Evolutionary conservation across 768 basidiomycete species (phyloP).

Genomic region (Saitozyma sp.): DNA sequence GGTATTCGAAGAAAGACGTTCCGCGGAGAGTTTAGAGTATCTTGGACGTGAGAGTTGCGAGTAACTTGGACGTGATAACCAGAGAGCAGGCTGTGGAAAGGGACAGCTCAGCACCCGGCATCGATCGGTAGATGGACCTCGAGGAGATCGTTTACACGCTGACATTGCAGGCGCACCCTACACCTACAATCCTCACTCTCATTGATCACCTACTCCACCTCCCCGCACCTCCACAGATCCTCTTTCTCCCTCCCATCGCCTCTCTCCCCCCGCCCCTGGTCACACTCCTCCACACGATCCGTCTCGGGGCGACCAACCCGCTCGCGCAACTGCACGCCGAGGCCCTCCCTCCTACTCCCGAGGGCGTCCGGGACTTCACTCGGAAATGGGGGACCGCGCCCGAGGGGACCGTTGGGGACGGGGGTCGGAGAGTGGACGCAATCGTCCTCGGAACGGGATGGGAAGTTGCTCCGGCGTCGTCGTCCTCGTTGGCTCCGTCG

Average conservation of each 20-base stretch:
- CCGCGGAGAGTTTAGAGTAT: too few relatives aligned
- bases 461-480: slow-evolving; percentile 25
- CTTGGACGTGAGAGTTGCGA: too few relatives aligned
- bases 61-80: too few relatives aligned
- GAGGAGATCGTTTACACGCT: background rate
- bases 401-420: slow-evolving; percentile 40
- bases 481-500: background rate
- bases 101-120: too few relatives aligned
- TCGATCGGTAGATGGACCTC: too few relatives aligned
- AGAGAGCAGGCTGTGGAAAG: too few relatives aligned
- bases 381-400: slow-evolving; percentile 38
- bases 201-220: slow-evolving; percentile 44
- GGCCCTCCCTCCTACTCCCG: slow-evolving; percentile 38
- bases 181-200: slow-evolving; percentile 38
- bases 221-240: slow-evolving; percentile 48
- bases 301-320: slow-evolving; percentile 32
- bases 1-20: too few relatives aligned
- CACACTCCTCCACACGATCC: slow-evolving; percentile 47
- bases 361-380: slow-evolving; percentile 41
- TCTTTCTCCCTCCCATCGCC: slow-evolving; percentile 43
- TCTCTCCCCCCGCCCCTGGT: slow-evolving; percentile 44
- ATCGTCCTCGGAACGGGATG: slow-evolving; percentile 49
- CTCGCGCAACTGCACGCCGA: slow-evolving; percentile 48
- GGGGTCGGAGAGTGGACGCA: slow-evolving; percentile 47
- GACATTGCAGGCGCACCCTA: slow-evolving; percentile 31